Evolutionary conservation across 306 rosid species (phyloP), one percentile per base, ranked within the genome.

Genomic region (Quercus bicolor): DNA sequence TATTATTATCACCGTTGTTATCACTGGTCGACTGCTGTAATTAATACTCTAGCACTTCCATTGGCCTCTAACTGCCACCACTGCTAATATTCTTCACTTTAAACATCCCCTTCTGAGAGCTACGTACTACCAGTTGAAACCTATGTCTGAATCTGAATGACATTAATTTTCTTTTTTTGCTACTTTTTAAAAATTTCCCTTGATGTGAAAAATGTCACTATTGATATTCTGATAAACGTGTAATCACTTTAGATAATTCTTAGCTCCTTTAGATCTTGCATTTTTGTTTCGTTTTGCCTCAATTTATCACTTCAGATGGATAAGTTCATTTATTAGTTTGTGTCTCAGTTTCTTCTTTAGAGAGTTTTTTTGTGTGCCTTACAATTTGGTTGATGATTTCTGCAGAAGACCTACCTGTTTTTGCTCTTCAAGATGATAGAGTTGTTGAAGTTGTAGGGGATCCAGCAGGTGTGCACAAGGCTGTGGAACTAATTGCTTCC

Each of bases 371-470:
- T 31, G 23, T 21, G 82, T 75, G 51, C 69, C 81, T 85, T 74
- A 85, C 61, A 6, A 19, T 31, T 34, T 77, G 69, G 43, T 56
- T 29, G 2, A 53, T 59, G 11, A 82, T 66, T 84, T 74, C 62
- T 86, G 85, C 96, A 96, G 98, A 96, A 80, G 98, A 91, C 77
- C 94, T 96, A 51, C 99, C 99, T 48, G 73, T 86, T 75, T 96
- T 93, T 87, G 92, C 98, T 72, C 98, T 96, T 81, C 94, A 86
- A 87, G 99, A 96, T 85, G 99, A 96, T 79, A 86, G 98, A 80
- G 94, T 93, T 77, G 99, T 96, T 70, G 99, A 96, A 88, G 89
- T 96, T 75, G 86, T 88, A 51, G 99, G 98, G 74, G 98, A 96
- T 55, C 85, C 97, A 40, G 65, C 84, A 31, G 92, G 91, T 40